phyloP scores from a whole-genome alignment of 495 filamentous ascomycete species.

The Xylaria intraflava region DNA sequence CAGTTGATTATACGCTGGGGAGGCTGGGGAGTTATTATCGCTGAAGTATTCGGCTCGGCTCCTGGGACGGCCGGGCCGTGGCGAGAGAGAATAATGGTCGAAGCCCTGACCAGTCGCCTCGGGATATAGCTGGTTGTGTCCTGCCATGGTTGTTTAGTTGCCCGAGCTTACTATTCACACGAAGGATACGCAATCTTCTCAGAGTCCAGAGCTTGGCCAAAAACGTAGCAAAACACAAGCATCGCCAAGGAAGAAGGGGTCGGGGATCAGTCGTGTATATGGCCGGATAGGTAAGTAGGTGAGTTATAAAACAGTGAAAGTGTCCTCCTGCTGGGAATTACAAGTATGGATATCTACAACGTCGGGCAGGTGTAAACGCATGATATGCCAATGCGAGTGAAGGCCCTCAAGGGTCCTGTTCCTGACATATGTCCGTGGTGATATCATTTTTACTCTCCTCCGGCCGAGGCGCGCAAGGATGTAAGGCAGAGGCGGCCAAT shows the following conservation, averaged over 20 bases:
- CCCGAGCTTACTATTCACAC: neutral
- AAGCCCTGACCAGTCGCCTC: constrained; percentile 22
- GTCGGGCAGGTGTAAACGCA: too few species aligned
- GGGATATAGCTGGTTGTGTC: constrained; percentile 22
- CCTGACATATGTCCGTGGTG: neutral
- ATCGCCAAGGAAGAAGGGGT: neutral
- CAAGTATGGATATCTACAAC: too few species aligned
- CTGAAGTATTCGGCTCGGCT: constrained; percentile 10
- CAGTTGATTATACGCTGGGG: constrained; percentile 29
- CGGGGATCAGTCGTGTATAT: too few species aligned
- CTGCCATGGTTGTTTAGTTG: constrained; percentile 27
- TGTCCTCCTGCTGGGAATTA: too few species aligned
- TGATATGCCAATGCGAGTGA: neutral
- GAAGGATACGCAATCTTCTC: too few species aligned
- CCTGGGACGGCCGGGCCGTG: constrained; percentile 11
- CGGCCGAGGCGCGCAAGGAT: neutral
- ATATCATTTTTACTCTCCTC: neutral
- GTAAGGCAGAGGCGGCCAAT: too few species aligned
- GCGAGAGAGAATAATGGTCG: constrained; percentile 26
- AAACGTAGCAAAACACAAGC: neutral
- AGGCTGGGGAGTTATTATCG: constrained; percentile 15
- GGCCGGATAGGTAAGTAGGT: too few species aligned
- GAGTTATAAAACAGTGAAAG: too few species aligned
- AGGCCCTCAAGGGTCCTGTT: neutral
- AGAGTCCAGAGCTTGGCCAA: too few species aligned